Base-by-base conservation (phyloP, 495 filamentous ascomycete genomes). In the Aspergillus asperescens region DNA sequence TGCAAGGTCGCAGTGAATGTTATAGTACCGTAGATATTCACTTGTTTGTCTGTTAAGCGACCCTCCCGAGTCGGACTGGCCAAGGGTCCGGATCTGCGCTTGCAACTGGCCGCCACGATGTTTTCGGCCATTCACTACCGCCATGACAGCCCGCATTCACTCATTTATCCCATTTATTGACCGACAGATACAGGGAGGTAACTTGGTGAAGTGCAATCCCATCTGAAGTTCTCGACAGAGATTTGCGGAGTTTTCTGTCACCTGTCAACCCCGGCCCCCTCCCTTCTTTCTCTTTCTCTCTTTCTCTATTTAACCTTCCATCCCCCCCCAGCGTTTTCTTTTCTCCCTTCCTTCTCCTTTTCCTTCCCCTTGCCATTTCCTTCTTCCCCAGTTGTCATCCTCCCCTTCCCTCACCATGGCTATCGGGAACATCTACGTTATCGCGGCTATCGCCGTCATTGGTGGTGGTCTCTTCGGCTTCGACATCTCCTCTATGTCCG, bases 401-500 rank as follows among this genome's bases (percentile, higher is more conserved):
- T 38, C 31, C 12, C 1, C 38, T 5, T 15, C 29, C 18, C 34
- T 32, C 54, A 59, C 23, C 38, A 60, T 63, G 60, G 38, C 44
- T 15, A 53, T 85, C 44, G 81, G 82, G 25, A 89, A 88, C 61
- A 77, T 88, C 53, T 89, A 89, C 59, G 64, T 83, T 35, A 90
- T 90, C 64, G 78, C 87, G 57, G 82, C 83, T 66, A 80, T 87
- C 67, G 78, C 86, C 62, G 84, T 91, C 59, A 76, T 87, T 48
- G 89, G 89, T 54, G 89, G 88, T 65, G 84, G 79, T 41, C 78
- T 91, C 15, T 92, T 94, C 56, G 87, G 87, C 50, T 90, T 90
- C 59, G 88, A 89, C 72, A 88, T 90, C 64, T 79, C 79, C 51
- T 88, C 85, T n/a, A 86, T 90, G 86, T 85, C 80, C 15, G 87